These are phyloP conservation scores for Drosera spatulata DNA, from an alignment of 179 eudicot genomes.

Conservation along the genomic window DNA sequence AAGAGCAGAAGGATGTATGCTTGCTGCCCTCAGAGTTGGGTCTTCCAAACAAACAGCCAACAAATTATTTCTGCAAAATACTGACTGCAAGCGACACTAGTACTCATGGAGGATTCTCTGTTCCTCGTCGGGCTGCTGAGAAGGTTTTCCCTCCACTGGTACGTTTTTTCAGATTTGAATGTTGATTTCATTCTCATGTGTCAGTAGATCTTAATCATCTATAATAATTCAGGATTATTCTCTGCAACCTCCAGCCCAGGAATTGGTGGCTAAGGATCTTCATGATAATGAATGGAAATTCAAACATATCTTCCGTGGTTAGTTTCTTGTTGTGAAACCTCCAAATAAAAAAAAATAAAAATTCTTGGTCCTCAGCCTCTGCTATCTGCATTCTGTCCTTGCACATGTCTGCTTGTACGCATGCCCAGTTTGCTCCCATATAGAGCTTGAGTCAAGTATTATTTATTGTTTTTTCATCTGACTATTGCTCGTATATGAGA, in stretches of 20 bases:
- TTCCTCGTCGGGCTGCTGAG: slow-evolving; percentile 96
- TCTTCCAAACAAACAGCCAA: slow-evolving; percentile 79
- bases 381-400: too few species aligned
- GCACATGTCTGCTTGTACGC: too few species aligned
- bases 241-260: slow-evolving; percentile 95
- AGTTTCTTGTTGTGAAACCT: not conserved
- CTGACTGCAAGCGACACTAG: slow-evolving; percentile 93
- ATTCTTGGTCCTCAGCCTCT: too few species aligned
- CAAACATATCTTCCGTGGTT: slow-evolving; percentile 93
- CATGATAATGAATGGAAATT: slow-evolving; percentile 99
- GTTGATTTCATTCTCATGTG: too few species aligned
- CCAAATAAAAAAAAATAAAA: too few species aligned
- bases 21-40: slow-evolving; percentile 78
- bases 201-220: not conserved
- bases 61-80: slow-evolving; percentile 89
- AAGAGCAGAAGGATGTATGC: slow-evolving; percentile 86
- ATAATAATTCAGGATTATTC: slow-evolving; percentile 61
- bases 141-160: slow-evolving; percentile 96
- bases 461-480: too few species aligned
- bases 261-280: slow-evolving; percentile 94
- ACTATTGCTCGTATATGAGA: too few species aligned
- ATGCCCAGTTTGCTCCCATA: too few species aligned
- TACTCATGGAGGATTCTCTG: slow-evolving; percentile 95
- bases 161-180: slow-evolving; percentile 1
- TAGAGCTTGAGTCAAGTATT: too few species aligned